Conservation (phyloP, 495 filamentous ascomycete species). For the Neurospora tetraspora region DNA sequence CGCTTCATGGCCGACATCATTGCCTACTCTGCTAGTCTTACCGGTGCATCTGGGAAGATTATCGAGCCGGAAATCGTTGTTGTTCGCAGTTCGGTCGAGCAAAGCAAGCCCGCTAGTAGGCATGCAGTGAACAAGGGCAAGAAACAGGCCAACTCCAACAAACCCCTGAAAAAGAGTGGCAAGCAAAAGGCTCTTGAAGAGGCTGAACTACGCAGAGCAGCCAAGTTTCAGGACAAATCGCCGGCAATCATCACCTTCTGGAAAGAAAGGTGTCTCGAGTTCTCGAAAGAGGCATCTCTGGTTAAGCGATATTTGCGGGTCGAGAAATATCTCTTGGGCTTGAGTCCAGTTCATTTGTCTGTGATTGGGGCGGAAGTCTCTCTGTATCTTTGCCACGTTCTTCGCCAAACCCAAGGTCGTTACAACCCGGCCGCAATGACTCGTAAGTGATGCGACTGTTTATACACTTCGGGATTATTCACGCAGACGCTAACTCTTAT, state of each 20-base stretch:
- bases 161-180: slow-evolving; percentile 14
- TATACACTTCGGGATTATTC: not conserved
- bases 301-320: slow-evolving; percentile 33
- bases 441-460: not conserved
- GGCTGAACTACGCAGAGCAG: slow-evolving; percentile 16
- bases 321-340: slow-evolving; percentile 30
- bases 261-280: slow-evolving; percentile 11
- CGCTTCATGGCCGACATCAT: slow-evolving; percentile 54
- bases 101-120: slow-evolving; percentile 11
- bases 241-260: slow-evolving; percentile 11
- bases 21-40: slow-evolving; percentile 61
- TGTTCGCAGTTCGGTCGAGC: slow-evolving; percentile 19
- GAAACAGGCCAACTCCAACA: slow-evolving; percentile 14
- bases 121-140: slow-evolving; percentile 14
- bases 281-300: slow-evolving; percentile 21
- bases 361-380: slow-evolving; percentile 34
- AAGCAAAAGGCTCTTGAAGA: slow-evolving; percentile 18
- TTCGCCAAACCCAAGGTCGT: slow-evolving; percentile 18
- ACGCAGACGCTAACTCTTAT: not conserved
- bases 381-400: slow-evolving; percentile 35
- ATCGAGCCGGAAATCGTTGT: slow-evolving; percentile 54
- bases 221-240: slow-evolving; percentile 10
- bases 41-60: slow-evolving; percentile 49
- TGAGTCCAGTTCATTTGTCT: slow-evolving; percentile 19
- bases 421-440: not conserved